Conservation (phyloP, 257 asterid species). For the Lycium barbarum region DNA sequence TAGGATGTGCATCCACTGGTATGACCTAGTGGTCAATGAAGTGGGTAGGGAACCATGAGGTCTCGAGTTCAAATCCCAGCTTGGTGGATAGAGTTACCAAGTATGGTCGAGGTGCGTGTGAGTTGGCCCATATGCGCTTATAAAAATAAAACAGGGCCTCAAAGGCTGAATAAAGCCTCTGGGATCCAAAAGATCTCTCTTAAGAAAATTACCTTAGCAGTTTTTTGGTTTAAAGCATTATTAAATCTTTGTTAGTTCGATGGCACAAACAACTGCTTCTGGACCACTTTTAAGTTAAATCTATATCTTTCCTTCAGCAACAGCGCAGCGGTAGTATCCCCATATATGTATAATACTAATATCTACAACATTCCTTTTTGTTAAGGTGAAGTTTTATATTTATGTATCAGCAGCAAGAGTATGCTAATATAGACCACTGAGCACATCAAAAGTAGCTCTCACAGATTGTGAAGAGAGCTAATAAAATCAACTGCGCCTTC, state of each 20-base stretch:
- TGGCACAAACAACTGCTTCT: slow-evolving; percentile 10
- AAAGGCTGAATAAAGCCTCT: neutral
- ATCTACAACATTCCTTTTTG: neutral
- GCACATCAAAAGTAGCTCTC: neutral
- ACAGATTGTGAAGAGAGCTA: neutral
- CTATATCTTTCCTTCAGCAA: neutral
- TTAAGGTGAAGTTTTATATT: neutral
- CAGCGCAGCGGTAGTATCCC: slow-evolving; percentile 1
- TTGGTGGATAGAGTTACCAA: slow-evolving; percentile 5
- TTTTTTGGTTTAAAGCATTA: neutral
- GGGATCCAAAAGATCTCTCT: neutral
- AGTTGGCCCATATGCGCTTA: neutral
- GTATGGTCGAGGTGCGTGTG: neutral
- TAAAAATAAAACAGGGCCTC: slow-evolving; percentile 13
- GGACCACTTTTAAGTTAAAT: neutral
- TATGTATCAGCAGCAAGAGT: neutral
- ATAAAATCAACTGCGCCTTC: neutral
- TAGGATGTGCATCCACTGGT: neutral
- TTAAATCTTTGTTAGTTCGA: neutral
- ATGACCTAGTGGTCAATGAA: neutral
- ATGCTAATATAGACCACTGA: neutral
- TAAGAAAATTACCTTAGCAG: neutral
- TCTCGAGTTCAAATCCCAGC: neutral
- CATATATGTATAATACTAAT: neutral
- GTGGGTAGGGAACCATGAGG: slow-evolving; percentile 7